phyloP scores from a whole-genome alignment of 805 yeast genomes.

The Lipomyces sp. region DNA sequence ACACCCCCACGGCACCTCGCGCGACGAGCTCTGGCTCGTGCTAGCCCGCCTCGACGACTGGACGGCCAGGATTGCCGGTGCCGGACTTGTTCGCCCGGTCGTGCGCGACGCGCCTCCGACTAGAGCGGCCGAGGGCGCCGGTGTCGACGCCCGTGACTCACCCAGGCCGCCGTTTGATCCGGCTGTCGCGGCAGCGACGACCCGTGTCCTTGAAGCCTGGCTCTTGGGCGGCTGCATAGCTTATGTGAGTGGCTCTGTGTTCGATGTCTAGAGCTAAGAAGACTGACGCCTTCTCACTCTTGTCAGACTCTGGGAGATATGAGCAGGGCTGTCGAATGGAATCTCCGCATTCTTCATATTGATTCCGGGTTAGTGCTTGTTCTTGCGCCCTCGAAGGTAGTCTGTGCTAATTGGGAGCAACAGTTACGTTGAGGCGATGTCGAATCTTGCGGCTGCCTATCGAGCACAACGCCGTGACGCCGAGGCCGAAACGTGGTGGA shows the following conservation, averaged over 20 bases:
- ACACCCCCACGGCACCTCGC: conserved; percentile 19
- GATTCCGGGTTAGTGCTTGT: conserved; percentile 21
- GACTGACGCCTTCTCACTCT: background rate
- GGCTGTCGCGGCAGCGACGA: conserved; percentile 3
- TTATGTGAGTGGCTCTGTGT: conserved; percentile 23
- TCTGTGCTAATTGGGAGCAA: too few species aligned
- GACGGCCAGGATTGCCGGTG: conserved; percentile 3
- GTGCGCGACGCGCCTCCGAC: background rate
- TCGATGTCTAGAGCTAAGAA: background rate
- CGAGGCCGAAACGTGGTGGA: conserved; percentile 33
- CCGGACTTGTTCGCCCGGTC: conserved; percentile 9
- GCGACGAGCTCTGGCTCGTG: conserved; percentile 19
- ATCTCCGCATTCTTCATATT: conserved; percentile 17
- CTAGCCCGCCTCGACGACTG: conserved; percentile 15
- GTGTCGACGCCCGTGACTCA: background rate
- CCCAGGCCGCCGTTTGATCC: conserved; percentile 1
- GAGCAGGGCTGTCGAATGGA: conserved; percentile 22
- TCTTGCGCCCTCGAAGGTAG: too few species aligned
- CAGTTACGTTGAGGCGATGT: conserved; percentile 32
- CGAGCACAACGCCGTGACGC: conserved; percentile 20
- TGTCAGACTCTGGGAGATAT: conserved; percentile 22
- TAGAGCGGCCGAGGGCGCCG: background rate
- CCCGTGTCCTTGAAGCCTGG: conserved; percentile 24
- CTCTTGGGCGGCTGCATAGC: conserved; percentile 34
- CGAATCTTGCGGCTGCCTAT: conserved; percentile 31